Evolutionary conservation across 805 yeast species (phyloP).

Genomic region (Ogataea pini): DNA sequence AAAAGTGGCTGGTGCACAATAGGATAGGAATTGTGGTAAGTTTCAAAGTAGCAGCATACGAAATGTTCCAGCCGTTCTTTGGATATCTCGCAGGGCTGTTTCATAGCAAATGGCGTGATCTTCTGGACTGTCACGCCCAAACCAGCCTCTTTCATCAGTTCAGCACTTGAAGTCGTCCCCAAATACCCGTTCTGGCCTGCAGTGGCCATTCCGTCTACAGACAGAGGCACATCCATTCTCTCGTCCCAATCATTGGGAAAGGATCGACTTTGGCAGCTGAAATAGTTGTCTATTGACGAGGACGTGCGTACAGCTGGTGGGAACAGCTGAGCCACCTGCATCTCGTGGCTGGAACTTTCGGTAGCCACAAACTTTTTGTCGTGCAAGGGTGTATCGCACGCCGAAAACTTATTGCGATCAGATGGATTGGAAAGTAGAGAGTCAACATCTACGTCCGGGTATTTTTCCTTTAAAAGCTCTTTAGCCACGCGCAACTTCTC

Average conservation of each 20-base stretch:
- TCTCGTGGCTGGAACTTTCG: not conserved
- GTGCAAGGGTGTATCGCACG: not conserved
- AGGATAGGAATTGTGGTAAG: slow-evolving; percentile 20
- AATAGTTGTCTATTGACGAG: not conserved
- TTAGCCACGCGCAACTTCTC: slow-evolving; percentile 13
- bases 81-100: not conserved
- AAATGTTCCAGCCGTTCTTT: slow-evolving; percentile 13
- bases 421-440: slow-evolving; percentile 9
- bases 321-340: slow-evolving; percentile 15
- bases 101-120: not conserved
- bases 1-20: slow-evolving; percentile 19
- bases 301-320: slow-evolving; percentile 6
- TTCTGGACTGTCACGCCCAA: not conserved
- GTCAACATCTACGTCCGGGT: slow-evolving; percentile 12
- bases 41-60: slow-evolving; percentile 16
- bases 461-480: slow-evolving; percentile 5
- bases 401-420: not conserved
- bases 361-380: not conserved
- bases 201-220: slow-evolving; percentile 22
- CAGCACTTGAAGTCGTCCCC: slow-evolving; percentile 18
- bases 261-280: not conserved
- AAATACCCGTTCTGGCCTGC: slow-evolving; percentile 19
- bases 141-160: slow-evolving; percentile 11
- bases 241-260: slow-evolving; percentile 1
- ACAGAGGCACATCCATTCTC: not conserved